Evolutionary conservation across 176 grass and related monocot genomes (phyloP).

Genomic region (Zoysia pacifica): DNA sequence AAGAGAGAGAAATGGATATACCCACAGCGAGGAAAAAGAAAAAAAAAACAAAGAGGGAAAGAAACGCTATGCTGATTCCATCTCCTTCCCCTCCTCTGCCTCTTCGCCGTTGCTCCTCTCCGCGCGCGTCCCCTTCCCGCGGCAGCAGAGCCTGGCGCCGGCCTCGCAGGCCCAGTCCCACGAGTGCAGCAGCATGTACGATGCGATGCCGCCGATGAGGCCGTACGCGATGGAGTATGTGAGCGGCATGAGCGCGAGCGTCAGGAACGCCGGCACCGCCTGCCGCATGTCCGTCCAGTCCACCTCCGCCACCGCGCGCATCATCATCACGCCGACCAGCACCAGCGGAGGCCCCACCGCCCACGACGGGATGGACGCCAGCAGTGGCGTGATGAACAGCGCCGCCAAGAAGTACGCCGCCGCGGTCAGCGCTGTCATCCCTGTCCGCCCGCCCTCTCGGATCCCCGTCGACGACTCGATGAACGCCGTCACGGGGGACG

Average conservation of each 20-base stretch:
- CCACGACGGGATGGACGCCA: conserved; percentile 80
- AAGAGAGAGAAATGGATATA: neutral
- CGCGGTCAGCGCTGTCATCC: conserved; percentile 62
- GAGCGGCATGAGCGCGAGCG: conserved; percentile 72
- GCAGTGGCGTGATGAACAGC: conserved; percentile 75
- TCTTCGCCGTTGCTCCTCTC: conserved; percentile 8
- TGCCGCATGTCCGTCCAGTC: conserved; percentile 78
- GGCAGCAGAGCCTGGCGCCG: conserved; percentile 9
- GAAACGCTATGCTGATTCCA: conserved; percentile 43
- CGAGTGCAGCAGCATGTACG: conserved; percentile 68
- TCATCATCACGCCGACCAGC: conserved; percentile 85
- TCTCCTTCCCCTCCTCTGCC: conserved; percentile 34
- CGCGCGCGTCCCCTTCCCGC: conserved; percentile 8
- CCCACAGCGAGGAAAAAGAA: neutral
- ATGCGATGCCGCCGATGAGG: conserved; percentile 68
- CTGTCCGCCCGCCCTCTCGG: conserved; percentile 71
- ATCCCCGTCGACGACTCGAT: conserved; percentile 89
- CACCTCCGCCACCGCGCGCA: conserved; percentile 81
- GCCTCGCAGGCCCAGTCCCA: conserved; percentile 57
- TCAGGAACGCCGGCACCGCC: conserved; percentile 85
- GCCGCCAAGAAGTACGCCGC: conserved; percentile 59
- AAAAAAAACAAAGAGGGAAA: neutral
- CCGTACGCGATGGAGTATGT: conserved; percentile 93
- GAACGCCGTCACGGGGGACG: conserved; percentile 70
- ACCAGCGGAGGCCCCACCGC: conserved; percentile 78